phyloP scores from a whole-genome alignment of 2,329 filamentous ascomycete species.

The Aspergillus pseudoviridinutans region DNA sequence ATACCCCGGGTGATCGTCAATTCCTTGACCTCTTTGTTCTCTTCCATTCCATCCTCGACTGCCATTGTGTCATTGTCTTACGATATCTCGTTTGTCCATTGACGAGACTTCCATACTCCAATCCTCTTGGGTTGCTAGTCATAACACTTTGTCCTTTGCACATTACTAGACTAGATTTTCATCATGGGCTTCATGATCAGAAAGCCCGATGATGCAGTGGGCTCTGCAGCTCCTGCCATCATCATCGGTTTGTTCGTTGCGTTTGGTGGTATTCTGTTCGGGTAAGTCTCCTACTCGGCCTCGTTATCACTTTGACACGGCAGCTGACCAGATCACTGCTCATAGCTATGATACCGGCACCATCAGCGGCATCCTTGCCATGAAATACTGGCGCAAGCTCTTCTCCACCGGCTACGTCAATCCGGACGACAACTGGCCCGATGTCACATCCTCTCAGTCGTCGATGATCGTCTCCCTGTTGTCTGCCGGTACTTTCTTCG shows the following conservation, averaged over 20 bases:
- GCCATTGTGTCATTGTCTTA: not conserved
- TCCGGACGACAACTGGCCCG: slow-evolving; percentile 36
- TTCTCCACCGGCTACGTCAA: slow-evolving; percentile 36
- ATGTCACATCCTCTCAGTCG: slow-evolving; percentile 50
- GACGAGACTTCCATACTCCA: not conserved
- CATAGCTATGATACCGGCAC: slow-evolving; percentile 51
- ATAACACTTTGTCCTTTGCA: not conserved
- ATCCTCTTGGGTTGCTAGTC: not conserved
- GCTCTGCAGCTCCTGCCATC: slow-evolving; percentile 47
- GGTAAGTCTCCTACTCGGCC: slow-evolving; percentile 34
- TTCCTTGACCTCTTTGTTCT: not conserved
- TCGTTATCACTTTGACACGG: slow-evolving; percentile 2
- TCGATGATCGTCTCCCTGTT: slow-evolving; percentile 68
- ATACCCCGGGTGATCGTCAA: not conserved
- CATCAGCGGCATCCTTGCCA: slow-evolving; percentile 51
- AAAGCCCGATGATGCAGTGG: slow-evolving; percentile 44
- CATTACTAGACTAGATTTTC: not conserved
- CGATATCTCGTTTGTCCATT: not conserved
- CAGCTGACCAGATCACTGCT: not conserved
- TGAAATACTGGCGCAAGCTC: slow-evolving; percentile 40
- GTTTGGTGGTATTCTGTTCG: slow-evolving; percentile 57
- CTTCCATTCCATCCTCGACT: not conserved
- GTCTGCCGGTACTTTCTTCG: slow-evolving; percentile 70
- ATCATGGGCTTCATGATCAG: slow-evolving; percentile 43
- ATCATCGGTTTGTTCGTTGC: slow-evolving; percentile 56